Conservation (phyloP, 2,329 filamentous ascomycete genomes). For the Escovopsis sp. region DNA sequence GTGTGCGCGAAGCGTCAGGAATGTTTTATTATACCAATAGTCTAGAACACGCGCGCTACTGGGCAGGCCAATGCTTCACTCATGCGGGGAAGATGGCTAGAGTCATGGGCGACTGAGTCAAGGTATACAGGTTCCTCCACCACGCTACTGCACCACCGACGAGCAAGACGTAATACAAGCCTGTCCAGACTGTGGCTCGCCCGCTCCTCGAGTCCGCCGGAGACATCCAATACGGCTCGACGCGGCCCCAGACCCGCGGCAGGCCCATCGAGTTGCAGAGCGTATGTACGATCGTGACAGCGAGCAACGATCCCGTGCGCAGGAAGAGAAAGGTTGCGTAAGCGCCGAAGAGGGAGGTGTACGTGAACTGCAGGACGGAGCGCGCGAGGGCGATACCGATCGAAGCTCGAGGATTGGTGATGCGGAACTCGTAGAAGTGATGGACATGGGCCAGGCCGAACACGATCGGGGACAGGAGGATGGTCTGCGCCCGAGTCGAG, state of each 20-base stretch:
- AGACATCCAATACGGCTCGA: conserved; percentile 38
- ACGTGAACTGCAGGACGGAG: conserved; percentile 71
- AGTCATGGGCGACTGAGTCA: conserved; percentile 42
- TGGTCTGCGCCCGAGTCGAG: conserved; percentile 40
- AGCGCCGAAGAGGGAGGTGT: conserved; percentile 86
- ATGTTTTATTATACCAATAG: background rate
- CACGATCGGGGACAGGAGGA: conserved; percentile 74
- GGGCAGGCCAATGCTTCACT: conserved; percentile 6
- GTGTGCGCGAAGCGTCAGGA: background rate
- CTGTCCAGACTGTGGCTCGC: conserved; percentile 42
- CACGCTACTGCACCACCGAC: conserved; percentile 58
- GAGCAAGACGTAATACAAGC: conserved; percentile 66
- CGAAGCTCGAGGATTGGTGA: conserved; percentile 61
- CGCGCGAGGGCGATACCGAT: conserved; percentile 48
- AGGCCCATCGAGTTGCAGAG: conserved; percentile 92
- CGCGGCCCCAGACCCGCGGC: conserved; percentile 69
- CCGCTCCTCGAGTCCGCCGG: conserved; percentile 11
- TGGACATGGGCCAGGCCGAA: conserved; percentile 91
- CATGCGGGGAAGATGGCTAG: conserved; percentile 13
- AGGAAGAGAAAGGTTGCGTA: conserved; percentile 84
- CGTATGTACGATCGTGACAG: conserved; percentile 61
- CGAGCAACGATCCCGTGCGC: conserved; percentile 66
- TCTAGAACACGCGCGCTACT: background rate
- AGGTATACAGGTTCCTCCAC: conserved; percentile 52
- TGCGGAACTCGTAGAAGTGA: conserved; percentile 87